Percentiles rank a stretch among this genome's conserved stretches.
These are phyloP conservation scores for Singerocomus inundabilis DNA, from an alignment of 1,284 basidiomycete species.

Conservation along the genomic window DNA sequence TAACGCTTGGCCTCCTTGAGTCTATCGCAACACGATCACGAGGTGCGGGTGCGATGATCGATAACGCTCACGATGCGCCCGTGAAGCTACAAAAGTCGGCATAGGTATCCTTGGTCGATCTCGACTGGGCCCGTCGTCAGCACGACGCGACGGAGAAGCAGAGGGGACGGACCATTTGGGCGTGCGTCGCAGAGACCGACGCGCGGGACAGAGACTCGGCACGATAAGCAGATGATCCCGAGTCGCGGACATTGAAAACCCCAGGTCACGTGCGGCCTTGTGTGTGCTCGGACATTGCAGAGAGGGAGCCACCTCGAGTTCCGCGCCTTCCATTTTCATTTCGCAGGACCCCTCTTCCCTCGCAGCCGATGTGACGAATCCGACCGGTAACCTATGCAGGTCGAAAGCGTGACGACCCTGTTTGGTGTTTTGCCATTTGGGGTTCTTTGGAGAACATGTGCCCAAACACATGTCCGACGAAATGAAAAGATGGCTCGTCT, in stretches of 20 bases:
- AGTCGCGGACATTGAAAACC: constrained; percentile 18
- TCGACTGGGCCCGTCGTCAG: too few relatives aligned
- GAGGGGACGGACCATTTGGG: too few relatives aligned
- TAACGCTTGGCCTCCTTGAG: constrained; percentile 68
- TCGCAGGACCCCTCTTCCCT: constrained; percentile 12
- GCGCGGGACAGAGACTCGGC: too few relatives aligned
- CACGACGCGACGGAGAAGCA: too few relatives aligned
- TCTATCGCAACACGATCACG: constrained; percentile 19
- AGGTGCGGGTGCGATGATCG: constrained; percentile 3
- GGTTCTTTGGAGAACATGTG: constrained; percentile 18
- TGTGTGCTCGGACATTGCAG: neutral
- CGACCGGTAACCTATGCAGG: too few relatives aligned
- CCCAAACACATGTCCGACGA: constrained; percentile 18
- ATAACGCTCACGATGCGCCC: constrained; percentile 60
- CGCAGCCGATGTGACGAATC: constrained; percentile 27
- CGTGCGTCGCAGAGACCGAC: too few relatives aligned
- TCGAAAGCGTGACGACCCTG: too few relatives aligned
- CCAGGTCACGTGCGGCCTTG: constrained; percentile 19
- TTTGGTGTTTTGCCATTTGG: constrained; percentile 23
- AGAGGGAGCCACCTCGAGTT: constrained; percentile 15
- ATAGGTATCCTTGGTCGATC: constrained; percentile 20
- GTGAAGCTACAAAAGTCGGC: constrained; percentile 64
- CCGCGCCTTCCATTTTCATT: constrained; percentile 30
- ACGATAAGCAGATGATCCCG: constrained; percentile 16
- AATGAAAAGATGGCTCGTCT: constrained; percentile 29